Percentiles rank a stretch among this genome's conserved stretches.
These are phyloP conservation scores for Daedaleopsis nitida DNA, from an alignment of 768 basidiomycete species.

Conservation along the genomic window DNA sequence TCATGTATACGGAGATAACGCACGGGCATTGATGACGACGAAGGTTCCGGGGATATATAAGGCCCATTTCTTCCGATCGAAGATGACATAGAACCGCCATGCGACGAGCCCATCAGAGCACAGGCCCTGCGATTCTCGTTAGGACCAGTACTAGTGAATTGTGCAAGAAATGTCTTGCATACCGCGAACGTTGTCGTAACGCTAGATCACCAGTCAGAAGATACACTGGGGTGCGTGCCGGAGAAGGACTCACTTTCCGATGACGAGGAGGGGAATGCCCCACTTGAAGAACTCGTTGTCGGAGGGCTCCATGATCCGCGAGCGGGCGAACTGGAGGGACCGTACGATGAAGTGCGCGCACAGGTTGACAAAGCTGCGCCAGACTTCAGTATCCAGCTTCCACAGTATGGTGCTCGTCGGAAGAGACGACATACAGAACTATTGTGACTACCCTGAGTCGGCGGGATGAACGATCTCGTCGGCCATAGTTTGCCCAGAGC, in stretches of 20 bases:
- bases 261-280: slow-evolving; percentile 21
- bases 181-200: slow-evolving; percentile 21
- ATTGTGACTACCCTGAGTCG: slow-evolving; percentile 23
- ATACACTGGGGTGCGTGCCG: not conserved
- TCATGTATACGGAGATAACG: not conserved
- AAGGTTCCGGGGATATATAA: slow-evolving; percentile 21
- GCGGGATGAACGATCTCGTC: not conserved
- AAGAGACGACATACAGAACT: slow-evolving; percentile 14
- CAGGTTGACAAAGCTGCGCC: slow-evolving; percentile 23
- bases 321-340: slow-evolving; percentile 22
- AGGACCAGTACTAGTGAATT: too few relatives aligned
- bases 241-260: slow-evolving; percentile 16
- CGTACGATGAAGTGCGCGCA: slow-evolving; percentile 25
- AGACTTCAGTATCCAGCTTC: not conserved
- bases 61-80: slow-evolving; percentile 20
- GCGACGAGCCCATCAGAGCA: slow-evolving; percentile 28
- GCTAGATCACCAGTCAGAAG: not conserved
- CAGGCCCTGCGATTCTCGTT: slow-evolving; percentile 16
- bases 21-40: slow-evolving; percentile 23
- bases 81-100: slow-evolving; percentile 29
- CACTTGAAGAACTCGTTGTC: slow-evolving; percentile 20
- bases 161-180: too few relatives aligned
- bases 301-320: slow-evolving; percentile 16
- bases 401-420: not conserved
- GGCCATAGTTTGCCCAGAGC: slow-evolving; percentile 23